Evolutionary conservation across 768 basidiomycete genomes (phyloP), one percentile per base, ranked within the genome.

Genomic region (Tricholoma furcatifolium): DNA sequence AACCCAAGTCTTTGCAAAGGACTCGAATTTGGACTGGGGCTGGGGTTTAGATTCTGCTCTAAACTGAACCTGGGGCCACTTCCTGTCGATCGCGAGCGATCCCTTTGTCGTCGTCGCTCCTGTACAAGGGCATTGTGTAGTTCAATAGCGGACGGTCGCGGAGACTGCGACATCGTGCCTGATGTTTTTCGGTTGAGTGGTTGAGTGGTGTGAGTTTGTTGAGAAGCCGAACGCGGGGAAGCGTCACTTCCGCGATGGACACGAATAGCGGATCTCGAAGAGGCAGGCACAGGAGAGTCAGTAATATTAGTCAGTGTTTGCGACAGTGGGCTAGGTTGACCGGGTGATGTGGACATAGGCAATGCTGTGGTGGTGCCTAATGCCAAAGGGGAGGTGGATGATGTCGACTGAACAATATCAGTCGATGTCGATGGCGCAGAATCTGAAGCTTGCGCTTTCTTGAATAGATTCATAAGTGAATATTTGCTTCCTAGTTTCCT

Each of bases 381-480:
- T 10, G 47, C 43, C 15, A 60, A 47, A 3, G 54, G 40, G 18
- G 68, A 64, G 14, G 51, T 39, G 20, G 47, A 43, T 36, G 49
- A 49, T 35, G 51, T 17, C 5, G 54, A 55, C 44, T 63, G 65
- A 21, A 59, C 43, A 35, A 39, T 43, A 36, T 68, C 63, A 12
- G 55, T 51, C 8, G 61, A 21, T 36, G 55, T 51, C 8, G 61
- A 21, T 36, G 56, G 50, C 36, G 61, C 47, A n/a, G 53, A 9
- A 14, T 58, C 76, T 11, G 70, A 74, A 0, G 73, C 55, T 46
- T 76, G 75, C 1, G 67, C 73, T 69, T 85, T 87, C 75, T 81
- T 86, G 73, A 91, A 90, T 14, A 91, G 74, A 59, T 81, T 84
- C 57, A 90, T 73, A 48, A 91, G 71, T 20, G 88, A 90, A 51